Evolutionary conservation across 345 rosid species (phyloP).

Genomic region (Citrus sinensis): DVS_A1.0 CM039168.1:26348501-26349000

Average conservation of each 20-base stretch:
- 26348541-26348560: conserved; percentile 15
- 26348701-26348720: too few relatives aligned
- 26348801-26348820: conserved; percentile 71
- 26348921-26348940: conserved; percentile 62
- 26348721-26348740: too few relatives aligned
- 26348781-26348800: conserved; percentile 75
- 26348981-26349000: conserved; percentile 51
- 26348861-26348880: background rate
- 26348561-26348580: conserved; percentile 23
- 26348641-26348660: conserved; percentile 16
- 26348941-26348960: conserved; percentile 67
- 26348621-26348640: background rate
- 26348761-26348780: conserved; percentile 34
- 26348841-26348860: background rate
- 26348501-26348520: too few relatives aligned
- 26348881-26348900: background rate
- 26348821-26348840: conserved; percentile 35
- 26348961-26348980: conserved; percentile 54
- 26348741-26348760: too few relatives aligned
- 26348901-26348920: conserved; percentile 57
- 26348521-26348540: background rate
- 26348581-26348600: background rate
- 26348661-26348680: too few relatives aligned
- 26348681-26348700: too few relatives aligned
- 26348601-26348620: background rate